Evolutionary conservation across 2,329 filamentous ascomycete genomes (phyloP), one percentile per base, ranked within the genome.

Genomic region (Metarhizium sp.): DNA sequence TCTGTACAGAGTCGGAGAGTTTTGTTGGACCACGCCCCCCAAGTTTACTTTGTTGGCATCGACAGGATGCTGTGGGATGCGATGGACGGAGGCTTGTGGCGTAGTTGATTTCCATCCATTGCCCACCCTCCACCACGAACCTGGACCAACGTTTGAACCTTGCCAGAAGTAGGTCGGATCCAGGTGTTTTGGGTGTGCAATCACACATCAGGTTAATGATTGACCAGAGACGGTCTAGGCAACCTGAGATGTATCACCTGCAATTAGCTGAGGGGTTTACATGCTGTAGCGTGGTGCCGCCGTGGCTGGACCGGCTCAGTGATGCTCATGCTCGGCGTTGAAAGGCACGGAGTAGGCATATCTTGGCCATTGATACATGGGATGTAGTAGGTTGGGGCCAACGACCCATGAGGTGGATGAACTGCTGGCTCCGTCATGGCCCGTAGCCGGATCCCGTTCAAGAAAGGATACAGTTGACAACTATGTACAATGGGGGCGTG

Each of bases 61-160:
- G n/a, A 48, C 45, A 13, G 25, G 20, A 45, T 25, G 25, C 25
- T 25, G 25, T 40, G 32, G 51, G 36, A 30, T 49, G 34, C 25
- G 25, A 25, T 40, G 38, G 38, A 40, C 8, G 42, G 42, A 36
- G 52, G 45, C 45, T 48, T 29, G 45, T 54, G 46, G 52, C 52
- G 46, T 42, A 16, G 46, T 54, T 45, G 52, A 43, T 25, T 54
- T 20, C 47, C 47, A 42, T 40, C 43, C 43, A 48, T 53, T 53
- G 52, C 45, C 52, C 52, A 48, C 52, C 52, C 52, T 54, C 46
- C 46, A 43, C n/a, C 25, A 50, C 45, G 25, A 16, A 48, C 45
- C 45, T 48, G 20, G 20, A 48, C 45, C 45, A 48, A 6, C 45
- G 20, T 48, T 46, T n/a, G 7, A 46, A 20, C 43, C 20, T 46